These are phyloP conservation scores for Thymus quinquecostatus DNA, from an alignment of 257 asterid species.

Conservation along the genomic window DNA sequence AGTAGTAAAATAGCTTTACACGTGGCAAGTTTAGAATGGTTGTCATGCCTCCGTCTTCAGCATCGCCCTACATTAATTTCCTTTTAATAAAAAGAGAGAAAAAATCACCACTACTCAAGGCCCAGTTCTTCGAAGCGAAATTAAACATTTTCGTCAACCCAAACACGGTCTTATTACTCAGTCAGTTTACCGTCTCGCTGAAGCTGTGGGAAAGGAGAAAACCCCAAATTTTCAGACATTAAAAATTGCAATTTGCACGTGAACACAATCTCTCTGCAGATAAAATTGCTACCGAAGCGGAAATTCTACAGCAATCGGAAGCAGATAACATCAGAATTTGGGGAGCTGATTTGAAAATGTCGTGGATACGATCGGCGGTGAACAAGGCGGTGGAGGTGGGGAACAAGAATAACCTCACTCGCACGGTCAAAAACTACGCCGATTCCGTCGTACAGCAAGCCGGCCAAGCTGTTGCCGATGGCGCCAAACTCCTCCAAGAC, in stretches of 20 bases:
- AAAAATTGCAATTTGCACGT: constrained; percentile 25
- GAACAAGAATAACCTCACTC: constrained; percentile 85
- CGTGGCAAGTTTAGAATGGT: no score
- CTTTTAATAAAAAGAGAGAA: no score
- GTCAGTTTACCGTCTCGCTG: constrained; percentile 21
- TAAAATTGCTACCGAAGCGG: background rate
- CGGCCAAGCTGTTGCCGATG: constrained; percentile 95
- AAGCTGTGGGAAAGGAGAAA: background rate
- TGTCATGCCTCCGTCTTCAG: no score
- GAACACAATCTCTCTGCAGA: background rate
- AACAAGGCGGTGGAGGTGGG: constrained; percentile 98
- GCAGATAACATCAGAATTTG: background rate
- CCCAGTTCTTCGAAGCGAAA: no score
- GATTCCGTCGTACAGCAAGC: constrained; percentile 96
- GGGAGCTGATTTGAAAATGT: constrained; percentile 49
- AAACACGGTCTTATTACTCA: constrained; percentile 26
- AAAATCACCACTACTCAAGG: no score
- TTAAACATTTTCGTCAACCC: constrained; percentile 1
- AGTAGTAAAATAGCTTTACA: no score
- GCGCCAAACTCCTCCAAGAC: constrained; percentile 89
- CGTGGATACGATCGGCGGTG: constrained; percentile 96
- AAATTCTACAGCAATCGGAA: constrained; percentile 4
- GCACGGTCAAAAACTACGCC: constrained; percentile 84
- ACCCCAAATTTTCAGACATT: background rate
- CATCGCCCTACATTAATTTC: no score